Evolutionary conservation across 2,329 filamentous ascomycete species (phyloP).

Genomic region (Ophiostoma montium): DNA sequence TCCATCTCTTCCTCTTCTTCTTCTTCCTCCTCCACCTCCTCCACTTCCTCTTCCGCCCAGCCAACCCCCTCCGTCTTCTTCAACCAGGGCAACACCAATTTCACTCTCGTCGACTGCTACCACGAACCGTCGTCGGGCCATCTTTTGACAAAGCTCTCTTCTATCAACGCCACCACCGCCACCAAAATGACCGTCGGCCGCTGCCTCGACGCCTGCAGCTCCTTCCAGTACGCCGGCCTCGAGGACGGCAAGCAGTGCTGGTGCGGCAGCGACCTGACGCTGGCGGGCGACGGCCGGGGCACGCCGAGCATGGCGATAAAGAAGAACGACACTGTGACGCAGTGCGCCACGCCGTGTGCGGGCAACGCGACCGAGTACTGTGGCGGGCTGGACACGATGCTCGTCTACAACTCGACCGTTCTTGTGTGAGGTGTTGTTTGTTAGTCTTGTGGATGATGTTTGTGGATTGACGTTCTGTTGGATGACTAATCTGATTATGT

Average conservation of each 20-base stretch:
- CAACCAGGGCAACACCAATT: slow-evolving; percentile 11
- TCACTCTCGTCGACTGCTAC: slow-evolving; percentile 14
- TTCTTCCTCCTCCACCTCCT: neutral
- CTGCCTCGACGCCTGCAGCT: slow-evolving; percentile 19
- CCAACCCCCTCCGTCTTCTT: neutral
- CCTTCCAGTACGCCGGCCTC: slow-evolving; percentile 23
- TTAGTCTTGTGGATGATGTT: too few relatives aligned
- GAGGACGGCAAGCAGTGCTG: slow-evolving; percentile 27
- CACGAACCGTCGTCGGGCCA: slow-evolving; percentile 13
- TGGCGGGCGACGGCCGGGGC: slow-evolving; percentile 13
- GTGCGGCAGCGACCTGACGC: slow-evolving; percentile 21
- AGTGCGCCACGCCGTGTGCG: slow-evolving; percentile 8
- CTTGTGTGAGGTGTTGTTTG: neutral
- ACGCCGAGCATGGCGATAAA: neutral
- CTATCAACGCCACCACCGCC: slow-evolving; percentile 3
- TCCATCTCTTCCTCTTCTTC: neutral
- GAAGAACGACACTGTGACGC: too few relatives aligned
- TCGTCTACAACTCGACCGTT: slow-evolving; percentile 10
- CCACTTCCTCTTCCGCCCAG: neutral
- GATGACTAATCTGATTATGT: too few relatives aligned
- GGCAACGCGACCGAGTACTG: slow-evolving; percentile 12
- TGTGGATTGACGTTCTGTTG: too few relatives aligned
- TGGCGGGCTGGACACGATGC: slow-evolving; percentile 6
- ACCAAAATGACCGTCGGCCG: slow-evolving; percentile 18
- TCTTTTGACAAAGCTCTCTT: slow-evolving; percentile 7